Conservation (phyloP, 148 eudicot species). For the Rhododendron simsii region DNA sequence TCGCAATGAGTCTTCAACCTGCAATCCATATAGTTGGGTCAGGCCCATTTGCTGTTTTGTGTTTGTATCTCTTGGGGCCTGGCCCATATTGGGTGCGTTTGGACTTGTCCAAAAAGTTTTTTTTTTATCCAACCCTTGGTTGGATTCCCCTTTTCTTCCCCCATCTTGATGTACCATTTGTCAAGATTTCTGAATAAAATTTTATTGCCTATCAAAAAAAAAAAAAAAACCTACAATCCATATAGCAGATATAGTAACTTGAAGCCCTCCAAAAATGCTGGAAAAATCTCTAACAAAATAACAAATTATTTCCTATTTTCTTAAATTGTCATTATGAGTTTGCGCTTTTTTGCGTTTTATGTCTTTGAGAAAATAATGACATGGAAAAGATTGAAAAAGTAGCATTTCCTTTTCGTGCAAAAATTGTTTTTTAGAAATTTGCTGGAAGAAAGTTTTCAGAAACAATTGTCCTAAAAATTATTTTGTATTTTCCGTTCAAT, state of each 20-base stretch:
- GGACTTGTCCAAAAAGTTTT: no score
- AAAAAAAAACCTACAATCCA: no score
- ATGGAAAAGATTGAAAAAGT: not conserved
- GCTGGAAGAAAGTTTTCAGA: not conserved
- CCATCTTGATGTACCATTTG: not conserved
- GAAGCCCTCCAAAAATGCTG: no score
- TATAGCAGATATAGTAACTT: no score
- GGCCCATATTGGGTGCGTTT: no score
- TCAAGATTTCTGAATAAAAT: no score
- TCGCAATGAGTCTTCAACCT: no score
- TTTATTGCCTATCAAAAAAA: no score
- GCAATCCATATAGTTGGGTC: no score
- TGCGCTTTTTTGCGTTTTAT: not conserved
- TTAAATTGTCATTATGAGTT: not conserved
- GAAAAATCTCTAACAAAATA: no score
- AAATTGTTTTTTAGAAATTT: not conserved
- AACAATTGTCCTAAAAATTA: not conserved
- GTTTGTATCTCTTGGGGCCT: not conserved
- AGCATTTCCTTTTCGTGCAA: not conserved
- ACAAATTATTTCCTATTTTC: not conserved
- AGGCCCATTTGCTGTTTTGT: not conserved
- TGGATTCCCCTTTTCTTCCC: no score
- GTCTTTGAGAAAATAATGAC: not conserved
- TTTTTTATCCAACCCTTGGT: no score
- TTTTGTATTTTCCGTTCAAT: not conserved